These are phyloP conservation scores for Macrolepiota fuliginosa DNA, from an alignment of 768 basidiomycete species.

Conservation along the genomic window DNA sequence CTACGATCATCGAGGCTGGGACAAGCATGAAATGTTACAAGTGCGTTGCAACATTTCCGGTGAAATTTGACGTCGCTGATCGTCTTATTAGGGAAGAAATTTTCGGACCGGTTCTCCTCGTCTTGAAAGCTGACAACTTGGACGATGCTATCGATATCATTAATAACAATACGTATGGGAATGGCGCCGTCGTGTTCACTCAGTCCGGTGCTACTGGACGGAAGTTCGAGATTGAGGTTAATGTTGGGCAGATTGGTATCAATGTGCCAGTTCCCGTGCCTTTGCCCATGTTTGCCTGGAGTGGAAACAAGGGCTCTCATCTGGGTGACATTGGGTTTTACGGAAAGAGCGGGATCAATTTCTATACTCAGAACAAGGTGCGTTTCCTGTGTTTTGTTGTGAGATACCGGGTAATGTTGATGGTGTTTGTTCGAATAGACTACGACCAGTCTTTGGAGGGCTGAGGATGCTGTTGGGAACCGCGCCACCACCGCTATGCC, in stretches of 20 bases:
- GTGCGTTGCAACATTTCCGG: slow-evolving; percentile 39
- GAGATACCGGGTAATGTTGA: not conserved
- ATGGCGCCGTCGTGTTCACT: slow-evolving; percentile 95
- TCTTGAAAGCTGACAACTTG: slow-evolving; percentile 76
- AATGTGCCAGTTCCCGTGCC: slow-evolving; percentile 95
- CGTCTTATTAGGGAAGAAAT: slow-evolving; percentile 73
- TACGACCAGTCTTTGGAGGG: slow-evolving; percentile 88
- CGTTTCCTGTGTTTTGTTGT: not conserved
- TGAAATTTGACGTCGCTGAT: not conserved
- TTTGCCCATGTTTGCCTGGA: slow-evolving; percentile 92
- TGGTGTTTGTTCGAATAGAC: slow-evolving; percentile 48
- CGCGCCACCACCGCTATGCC: slow-evolving; percentile 88
- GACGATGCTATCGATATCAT: slow-evolving; percentile 90
- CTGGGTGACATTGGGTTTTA: slow-evolving; percentile 91
- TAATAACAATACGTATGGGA: slow-evolving; percentile 89
- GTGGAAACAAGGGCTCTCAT: slow-evolving; percentile 78
- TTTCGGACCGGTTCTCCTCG: slow-evolving; percentile 86
- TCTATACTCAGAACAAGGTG: slow-evolving; percentile 95
- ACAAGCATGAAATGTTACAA: slow-evolving; percentile 85
- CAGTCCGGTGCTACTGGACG: slow-evolving; percentile 94
- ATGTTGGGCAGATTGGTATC: slow-evolving; percentile 91
- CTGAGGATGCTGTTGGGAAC: slow-evolving; percentile 77
- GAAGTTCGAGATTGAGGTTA: slow-evolving; percentile 85
- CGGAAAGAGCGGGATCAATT: slow-evolving; percentile 83
- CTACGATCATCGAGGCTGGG: slow-evolving; percentile 84